Conservation (phyloP, 257 asterid genomes). For the Galeopsis tetrahit region DNA sequence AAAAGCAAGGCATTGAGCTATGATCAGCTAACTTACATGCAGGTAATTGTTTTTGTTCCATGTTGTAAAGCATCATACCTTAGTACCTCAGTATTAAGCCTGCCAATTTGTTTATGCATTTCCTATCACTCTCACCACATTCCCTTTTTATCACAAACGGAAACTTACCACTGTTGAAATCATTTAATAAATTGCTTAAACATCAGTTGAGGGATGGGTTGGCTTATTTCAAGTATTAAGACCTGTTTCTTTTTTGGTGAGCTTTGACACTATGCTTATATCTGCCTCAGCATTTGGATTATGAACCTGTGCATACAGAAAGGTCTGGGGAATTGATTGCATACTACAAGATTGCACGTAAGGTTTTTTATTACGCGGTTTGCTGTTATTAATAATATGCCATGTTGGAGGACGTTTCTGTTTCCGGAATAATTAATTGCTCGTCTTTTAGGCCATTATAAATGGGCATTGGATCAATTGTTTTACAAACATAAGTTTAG, state of each 20-base stretch:
- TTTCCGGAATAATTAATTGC: constrained; percentile 28
- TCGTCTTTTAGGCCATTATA: constrained; percentile 81
- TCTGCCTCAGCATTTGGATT: constrained; percentile 81
- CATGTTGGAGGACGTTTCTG: constrained; percentile 30
- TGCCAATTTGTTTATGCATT: constrained; percentile 30
- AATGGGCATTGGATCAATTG: constrained; percentile 97
- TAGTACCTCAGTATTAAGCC: constrained; percentile 16
- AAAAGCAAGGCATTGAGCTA: constrained; percentile 78
- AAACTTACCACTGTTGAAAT: background rate
- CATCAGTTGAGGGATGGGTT: constrained; percentile 31
- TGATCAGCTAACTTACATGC: constrained; percentile 92
- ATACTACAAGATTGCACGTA: constrained; percentile 98
- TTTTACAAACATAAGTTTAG: constrained; percentile 84
- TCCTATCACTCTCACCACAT: constrained; percentile 5
- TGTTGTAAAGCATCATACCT: constrained; percentile 23
- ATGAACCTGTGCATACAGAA: constrained; percentile 81
- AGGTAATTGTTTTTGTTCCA: constrained; percentile 53
- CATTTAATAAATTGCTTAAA: constrained; percentile 20
- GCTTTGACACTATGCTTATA: constrained; percentile 38
- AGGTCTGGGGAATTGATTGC: constrained; percentile 96
- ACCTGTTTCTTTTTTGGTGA: constrained; percentile 27
- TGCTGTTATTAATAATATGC: constrained; percentile 33
- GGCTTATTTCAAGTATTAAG: constrained; percentile 32
- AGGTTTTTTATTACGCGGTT: constrained; percentile 36
- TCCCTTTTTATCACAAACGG: constrained; percentile 8